Percentiles rank a stretch among this genome's conserved stretches.
These are phyloP conservation scores for Blastocystis sp. DNA, from an alignment of 352 stramenopile species.

Conservation along the genomic window DNA sequence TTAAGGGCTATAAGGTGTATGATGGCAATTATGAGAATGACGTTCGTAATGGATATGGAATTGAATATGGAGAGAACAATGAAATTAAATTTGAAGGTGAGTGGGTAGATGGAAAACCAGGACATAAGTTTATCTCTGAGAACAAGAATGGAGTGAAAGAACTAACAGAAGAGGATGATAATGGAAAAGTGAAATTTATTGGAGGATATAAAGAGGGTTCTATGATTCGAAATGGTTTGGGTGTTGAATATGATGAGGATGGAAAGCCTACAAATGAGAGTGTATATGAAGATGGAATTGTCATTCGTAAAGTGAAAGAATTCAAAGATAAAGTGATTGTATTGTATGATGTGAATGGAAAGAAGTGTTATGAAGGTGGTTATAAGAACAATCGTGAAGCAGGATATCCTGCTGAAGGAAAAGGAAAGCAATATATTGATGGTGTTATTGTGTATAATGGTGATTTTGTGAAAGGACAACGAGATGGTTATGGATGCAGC, in stretches of 20 bases:
- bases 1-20: background rate
- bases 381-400: constrained; percentile 13
- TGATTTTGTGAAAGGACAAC: constrained; percentile 1
- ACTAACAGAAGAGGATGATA: constrained; percentile 5
- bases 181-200: constrained; percentile 4
- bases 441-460: constrained; percentile 52
- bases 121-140: background rate
- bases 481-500: background rate
- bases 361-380: constrained; percentile 37
- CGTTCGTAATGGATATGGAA: constrained; percentile 37
- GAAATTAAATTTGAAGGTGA: background rate
- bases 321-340: constrained; percentile 16
- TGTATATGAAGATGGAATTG: background rate
- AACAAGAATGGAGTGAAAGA: constrained; percentile 21
- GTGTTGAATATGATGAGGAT: background rate
- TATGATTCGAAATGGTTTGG: background rate
- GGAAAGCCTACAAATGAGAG: background rate
- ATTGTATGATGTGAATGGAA: constrained; percentile 60
- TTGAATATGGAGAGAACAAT: background rate
- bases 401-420: background rate
- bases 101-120: constrained; percentile 43
- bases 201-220: constrained; percentile 16
- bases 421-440: background rate
- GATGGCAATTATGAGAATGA: constrained; percentile 48
- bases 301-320: constrained; percentile 66